Conservation (phyloP, 345 rosid species). For the Eutrema heterophyllum region DNA sequence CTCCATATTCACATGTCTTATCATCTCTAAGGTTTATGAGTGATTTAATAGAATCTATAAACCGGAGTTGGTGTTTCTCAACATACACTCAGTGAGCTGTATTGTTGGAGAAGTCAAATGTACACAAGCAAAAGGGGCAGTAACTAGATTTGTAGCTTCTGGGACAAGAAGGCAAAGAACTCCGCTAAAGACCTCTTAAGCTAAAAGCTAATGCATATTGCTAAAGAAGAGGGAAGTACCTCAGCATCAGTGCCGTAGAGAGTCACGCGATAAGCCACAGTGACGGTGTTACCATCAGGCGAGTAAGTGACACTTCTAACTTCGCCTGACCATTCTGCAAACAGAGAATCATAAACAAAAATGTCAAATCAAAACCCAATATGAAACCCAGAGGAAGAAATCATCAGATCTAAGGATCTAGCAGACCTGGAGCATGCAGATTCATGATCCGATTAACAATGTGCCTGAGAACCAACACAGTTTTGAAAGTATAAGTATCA, state of each 20-base stretch:
- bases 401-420: not conserved
- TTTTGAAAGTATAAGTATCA: not conserved
- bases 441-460: constrained; percentile 76
- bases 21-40: not conserved
- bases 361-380: not conserved
- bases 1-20: no score
- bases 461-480: constrained; percentile 52
- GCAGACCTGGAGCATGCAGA: constrained; percentile 67
- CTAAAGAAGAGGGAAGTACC: constrained; percentile 33
- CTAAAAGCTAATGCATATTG: not conserved
- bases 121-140: not conserved
- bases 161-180: not conserved
- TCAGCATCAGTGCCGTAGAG: constrained; percentile 86
- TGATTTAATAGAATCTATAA: not conserved
- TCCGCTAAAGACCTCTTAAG: not conserved
- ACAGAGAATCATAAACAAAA: not conserved
- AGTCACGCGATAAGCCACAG: constrained; percentile 79
- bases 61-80: not conserved
- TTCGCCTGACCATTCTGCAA: constrained; percentile 89
- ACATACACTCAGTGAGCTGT: not conserved
- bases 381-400: not conserved
- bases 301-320: constrained; percentile 73
- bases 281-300: constrained; percentile 67
- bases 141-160: constrained; percentile 6
- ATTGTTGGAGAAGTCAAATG: not conserved